Evolutionary conservation across 345 rosid species (phyloP).

Genomic region (Boechera retrofracta): DNA sequence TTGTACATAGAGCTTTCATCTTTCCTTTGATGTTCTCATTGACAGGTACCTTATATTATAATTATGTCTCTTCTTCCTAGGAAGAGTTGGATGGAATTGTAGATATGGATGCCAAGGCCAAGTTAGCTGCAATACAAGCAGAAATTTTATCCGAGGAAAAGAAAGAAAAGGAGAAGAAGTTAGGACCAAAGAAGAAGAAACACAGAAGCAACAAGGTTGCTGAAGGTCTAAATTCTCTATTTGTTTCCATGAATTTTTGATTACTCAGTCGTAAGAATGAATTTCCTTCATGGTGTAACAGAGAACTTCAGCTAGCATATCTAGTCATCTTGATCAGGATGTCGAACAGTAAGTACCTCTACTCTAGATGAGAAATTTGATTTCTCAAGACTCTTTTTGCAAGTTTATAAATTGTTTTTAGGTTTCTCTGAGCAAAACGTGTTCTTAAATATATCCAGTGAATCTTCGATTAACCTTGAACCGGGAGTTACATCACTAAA

Average conservation of each 20-base stretch:
- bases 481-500: neutral
- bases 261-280: conserved; percentile 12
- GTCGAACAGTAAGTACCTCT: conserved; percentile 23
- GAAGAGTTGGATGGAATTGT: conserved; percentile 1
- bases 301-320: conserved; percentile 23
- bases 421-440: neutral
- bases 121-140: conserved; percentile 22
- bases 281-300: conserved; percentile 13
- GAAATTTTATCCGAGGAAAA: neutral
- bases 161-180: neutral
- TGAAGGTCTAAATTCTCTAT: conserved; percentile 13
- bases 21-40: neutral
- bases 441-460: conserved; percentile 20
- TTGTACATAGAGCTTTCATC: conserved; percentile 13
- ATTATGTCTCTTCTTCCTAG: neutral
- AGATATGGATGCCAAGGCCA: conserved; percentile 21
- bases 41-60: neutral
- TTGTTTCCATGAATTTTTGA: conserved; percentile 8
- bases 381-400: neutral
- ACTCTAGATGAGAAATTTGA: conserved; percentile 3
- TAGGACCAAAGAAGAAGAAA: conserved; percentile 26
- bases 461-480: conserved; percentile 18
- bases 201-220: conserved; percentile 14
- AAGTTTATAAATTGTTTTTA: neutral
- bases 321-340: neutral